phyloP scores from a whole-genome alignment of 208 protist genomes.

The Phytomonas francai region DNA sequence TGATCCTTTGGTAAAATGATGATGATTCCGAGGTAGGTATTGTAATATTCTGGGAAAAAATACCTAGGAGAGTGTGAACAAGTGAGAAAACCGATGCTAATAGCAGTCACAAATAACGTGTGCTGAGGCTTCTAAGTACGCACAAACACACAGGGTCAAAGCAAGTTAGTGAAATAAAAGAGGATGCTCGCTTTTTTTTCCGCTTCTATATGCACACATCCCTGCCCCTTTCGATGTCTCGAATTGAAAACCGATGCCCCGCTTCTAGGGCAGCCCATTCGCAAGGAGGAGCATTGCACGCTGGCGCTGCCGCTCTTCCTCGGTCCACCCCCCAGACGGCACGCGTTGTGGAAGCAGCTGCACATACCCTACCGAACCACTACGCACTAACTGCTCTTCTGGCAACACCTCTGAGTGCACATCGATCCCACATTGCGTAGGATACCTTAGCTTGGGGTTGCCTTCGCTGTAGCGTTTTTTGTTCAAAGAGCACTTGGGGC shows the following conservation, averaged over 20 bases:
- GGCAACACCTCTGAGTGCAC: not conserved
- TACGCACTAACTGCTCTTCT: not conserved
- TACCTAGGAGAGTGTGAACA: not conserved
- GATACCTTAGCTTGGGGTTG: not conserved
- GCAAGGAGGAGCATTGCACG: constrained; percentile 19
- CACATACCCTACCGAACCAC: not conserved
- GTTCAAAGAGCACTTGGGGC: not conserved
- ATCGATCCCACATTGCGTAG: not conserved
- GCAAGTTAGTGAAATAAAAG: not conserved
- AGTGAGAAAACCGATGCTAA: constrained; percentile 1
- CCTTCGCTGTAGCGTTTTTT: not conserved
- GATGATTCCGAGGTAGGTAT: not conserved
- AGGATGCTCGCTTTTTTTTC: not conserved
- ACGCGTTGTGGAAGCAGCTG: constrained; percentile 6
- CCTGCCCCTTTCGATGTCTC: not conserved
- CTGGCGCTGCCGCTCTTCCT: constrained; percentile 20
- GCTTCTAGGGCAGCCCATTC: constrained; percentile 11
- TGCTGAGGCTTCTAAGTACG: not conserved
- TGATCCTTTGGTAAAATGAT: constrained; percentile 6
- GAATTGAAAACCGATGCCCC: not conserved
- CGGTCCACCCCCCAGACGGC: constrained; percentile 15
- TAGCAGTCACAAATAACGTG: not conserved
- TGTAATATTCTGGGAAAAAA: not conserved
- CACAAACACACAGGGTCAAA: not conserved
- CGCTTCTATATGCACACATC: not conserved